These are phyloP conservation scores for Chenopodium berlandieri DNA, from an alignment of 148 eudicot species.

Conservation along the genomic window DNA sequence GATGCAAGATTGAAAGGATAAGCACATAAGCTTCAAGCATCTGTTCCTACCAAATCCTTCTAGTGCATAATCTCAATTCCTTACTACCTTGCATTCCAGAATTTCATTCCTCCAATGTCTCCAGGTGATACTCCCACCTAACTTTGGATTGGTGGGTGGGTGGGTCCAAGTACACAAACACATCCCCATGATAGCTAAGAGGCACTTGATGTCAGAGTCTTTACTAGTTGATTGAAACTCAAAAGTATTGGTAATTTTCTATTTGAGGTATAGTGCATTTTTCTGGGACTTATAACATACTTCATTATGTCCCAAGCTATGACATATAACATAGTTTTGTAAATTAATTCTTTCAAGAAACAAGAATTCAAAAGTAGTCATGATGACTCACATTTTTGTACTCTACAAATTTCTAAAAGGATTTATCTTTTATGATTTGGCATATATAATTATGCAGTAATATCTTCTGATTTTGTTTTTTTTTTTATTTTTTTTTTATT, in stretches of 20 bases:
- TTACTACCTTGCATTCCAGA: neutral
- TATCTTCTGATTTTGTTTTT: neutral
- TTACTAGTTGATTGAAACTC: neutral
- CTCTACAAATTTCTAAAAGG: neutral
- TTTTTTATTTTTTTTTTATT: neutral
- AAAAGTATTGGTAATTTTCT: neutral
- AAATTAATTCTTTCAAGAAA: neutral
- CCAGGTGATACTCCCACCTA: neutral
- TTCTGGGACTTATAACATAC: neutral
- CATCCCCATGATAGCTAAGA: neutral
- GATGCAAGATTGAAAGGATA: neutral
- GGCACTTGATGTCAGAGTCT: neutral
- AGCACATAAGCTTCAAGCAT: neutral
- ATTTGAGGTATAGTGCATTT: neutral
- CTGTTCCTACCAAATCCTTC: neutral
- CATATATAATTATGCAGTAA: neutral
- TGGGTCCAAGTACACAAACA: neutral
- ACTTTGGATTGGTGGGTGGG: neutral
- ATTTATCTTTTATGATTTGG: neutral
- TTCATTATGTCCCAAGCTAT: neutral
- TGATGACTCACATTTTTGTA: neutral
- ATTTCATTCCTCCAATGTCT: neutral
- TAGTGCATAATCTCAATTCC: neutral
- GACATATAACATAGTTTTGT: neutral
- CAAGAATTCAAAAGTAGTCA: neutral